Evolutionary conservation across 2,329 filamentous ascomycete genomes (phyloP).

Genomic region (Colletotrichum shisoi): DNA sequence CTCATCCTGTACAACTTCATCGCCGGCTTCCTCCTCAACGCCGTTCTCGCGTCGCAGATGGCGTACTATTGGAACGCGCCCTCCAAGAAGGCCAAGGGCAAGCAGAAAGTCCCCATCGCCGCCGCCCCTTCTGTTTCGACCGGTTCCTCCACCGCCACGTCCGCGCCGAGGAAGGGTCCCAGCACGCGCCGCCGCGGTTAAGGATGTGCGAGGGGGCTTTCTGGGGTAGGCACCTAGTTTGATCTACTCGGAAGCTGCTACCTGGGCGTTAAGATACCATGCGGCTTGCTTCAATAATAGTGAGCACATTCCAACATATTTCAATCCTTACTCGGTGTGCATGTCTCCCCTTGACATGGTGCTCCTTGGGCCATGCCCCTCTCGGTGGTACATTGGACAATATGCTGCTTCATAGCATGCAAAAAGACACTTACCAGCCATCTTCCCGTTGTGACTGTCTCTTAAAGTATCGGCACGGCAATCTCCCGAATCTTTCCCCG

Average conservation of each 20-base stretch:
- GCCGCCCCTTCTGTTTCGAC: conserved; percentile 41
- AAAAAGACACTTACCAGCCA: background rate
- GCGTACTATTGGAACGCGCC: conserved; percentile 92
- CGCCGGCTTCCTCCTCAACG: conserved; percentile 88
- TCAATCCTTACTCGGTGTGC: background rate
- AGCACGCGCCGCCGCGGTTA: conserved; percentile 57
- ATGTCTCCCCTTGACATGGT: background rate
- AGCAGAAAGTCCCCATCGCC: conserved; percentile 48
- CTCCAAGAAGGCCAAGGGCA: conserved; percentile 56
- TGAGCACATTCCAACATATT: conserved; percentile 6
- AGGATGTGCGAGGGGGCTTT: conserved; percentile 5
- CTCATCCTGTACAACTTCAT: conserved; percentile 95
- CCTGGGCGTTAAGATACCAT: conserved; percentile 27
- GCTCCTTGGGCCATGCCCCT: no score
- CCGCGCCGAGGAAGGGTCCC: conserved; percentile 51
- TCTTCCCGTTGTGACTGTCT: background rate
- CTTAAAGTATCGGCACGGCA: background rate
- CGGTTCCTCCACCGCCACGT: conserved; percentile 40
- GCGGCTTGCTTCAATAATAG: conserved; percentile 20
- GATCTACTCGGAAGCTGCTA: background rate
- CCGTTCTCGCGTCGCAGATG: conserved; percentile 87
- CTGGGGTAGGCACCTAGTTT: background rate
- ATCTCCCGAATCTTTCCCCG: no score
- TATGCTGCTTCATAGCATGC: no score
- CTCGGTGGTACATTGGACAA: background rate